Percentiles rank a stretch among this genome's conserved stretches.
These are phyloP conservation scores for Sechiopsis laciniata DNA, from an alignment of 306 rosid genomes.

Conservation along the genomic window DNA sequence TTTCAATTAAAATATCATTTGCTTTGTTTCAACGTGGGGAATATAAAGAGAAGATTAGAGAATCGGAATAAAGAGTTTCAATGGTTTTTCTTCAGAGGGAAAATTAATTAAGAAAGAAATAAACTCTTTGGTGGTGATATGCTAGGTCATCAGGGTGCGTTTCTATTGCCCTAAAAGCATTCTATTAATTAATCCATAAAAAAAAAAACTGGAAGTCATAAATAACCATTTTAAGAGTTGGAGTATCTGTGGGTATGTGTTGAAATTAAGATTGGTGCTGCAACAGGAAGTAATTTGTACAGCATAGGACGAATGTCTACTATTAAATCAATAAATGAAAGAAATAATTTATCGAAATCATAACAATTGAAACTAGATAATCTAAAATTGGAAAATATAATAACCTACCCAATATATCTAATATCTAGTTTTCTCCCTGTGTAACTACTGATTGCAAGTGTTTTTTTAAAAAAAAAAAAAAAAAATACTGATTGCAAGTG, in stretches of 20 bases:
- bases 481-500: background rate
- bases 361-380: too few species aligned
- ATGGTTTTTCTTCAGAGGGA: background rate
- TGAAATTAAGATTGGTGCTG: constrained; percentile 1
- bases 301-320: background rate
- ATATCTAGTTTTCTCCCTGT: background rate
- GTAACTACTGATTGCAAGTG: too few species aligned
- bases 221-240: background rate
- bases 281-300: background rate
- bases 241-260: background rate
- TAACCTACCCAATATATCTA: too few species aligned
- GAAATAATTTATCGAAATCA: too few species aligned
- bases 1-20: background rate
- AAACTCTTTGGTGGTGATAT: background rate
- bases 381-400: too few species aligned
- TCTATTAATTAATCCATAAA: background rate
- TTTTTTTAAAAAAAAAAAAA: too few species aligned
- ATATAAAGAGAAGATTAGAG: background rate
- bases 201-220: background rate
- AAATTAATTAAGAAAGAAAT: background rate
- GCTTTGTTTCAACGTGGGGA: background rate
- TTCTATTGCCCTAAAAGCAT: background rate
- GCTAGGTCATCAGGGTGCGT: background rate
- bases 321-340: background rate
- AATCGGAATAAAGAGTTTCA: background rate